Evolutionary conservation across 2,329 filamentous ascomycete genomes (phyloP), one percentile per base, ranked within the genome.

Genomic region (Ophiostoma sp.): DNA sequence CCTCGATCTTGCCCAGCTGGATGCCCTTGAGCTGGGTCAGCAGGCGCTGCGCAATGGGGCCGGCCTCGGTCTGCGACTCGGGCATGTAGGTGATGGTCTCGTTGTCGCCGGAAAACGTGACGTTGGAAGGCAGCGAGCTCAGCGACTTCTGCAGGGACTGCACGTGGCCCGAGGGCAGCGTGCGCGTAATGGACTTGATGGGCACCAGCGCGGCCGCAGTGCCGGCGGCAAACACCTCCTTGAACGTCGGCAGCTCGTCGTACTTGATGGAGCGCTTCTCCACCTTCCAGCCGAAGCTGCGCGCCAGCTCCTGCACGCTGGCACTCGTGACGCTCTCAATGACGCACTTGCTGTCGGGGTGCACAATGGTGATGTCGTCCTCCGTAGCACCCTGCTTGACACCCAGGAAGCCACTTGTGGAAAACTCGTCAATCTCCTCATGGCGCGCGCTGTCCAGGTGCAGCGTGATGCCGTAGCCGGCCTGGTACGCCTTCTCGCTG

Each of bases 341-440:
- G 57, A 96, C 92, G 76, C 89, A 93, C 76, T 88, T 89, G 76
- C 91, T 94, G 79, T 96, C 91, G 0, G 94, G 94, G n/a, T 95
- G 89, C 5, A 95, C 89, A 2, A 98, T 82, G 8, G 90, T 94
- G 13, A 90, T 83, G 39, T 85, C 80, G 4, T 67, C 27, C 13
- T 83, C 81, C 36, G 76, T 79, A 3, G 84, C 86, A 62, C 88
- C 82, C 23, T 68, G 66, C 70, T 85, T 84, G 74, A 92, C 90
- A 3, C 93, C 95, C 73, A 98, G 90, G 79, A 99, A 98, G 0
- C 93, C 94, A 73, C 90, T 94, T 0, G 95, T 98, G 74, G 91
- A 95, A 78, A 98, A 99, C 84, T 99, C 94, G 77, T 99, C 94
- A 73, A 99, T 87, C 78, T 96, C 93, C 72, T 87, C 90, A 75